Percentiles rank a stretch among this genome's conserved stretches.
phyloP scores from a whole-genome alignment of 106 monocot genomes.

The Acorus gramineus region DNA sequence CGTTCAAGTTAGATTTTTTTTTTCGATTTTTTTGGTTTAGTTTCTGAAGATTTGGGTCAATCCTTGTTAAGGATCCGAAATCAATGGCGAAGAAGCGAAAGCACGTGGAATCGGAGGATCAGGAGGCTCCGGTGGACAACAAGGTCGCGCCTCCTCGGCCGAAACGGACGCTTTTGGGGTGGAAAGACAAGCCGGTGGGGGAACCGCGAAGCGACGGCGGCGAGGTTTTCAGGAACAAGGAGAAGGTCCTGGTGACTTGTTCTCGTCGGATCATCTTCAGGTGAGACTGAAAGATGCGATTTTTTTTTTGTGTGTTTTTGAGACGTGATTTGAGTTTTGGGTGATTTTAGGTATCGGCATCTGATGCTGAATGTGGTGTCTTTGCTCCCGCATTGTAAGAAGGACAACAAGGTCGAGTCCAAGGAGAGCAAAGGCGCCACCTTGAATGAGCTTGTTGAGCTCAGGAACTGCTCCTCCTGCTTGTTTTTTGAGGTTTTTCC shows the following conservation, averaged over 20 bases:
- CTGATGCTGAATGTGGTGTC: conserved; percentile 86
- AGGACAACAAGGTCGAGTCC: conserved; percentile 90
- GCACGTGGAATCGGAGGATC: conserved; percentile 10
- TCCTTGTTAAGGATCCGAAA: conserved; percentile 1
- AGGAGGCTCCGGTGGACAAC: conserved; percentile 25
- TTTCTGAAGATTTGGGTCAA: no score
- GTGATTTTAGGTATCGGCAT: conserved; percentile 62
- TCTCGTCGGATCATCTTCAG: conserved; percentile 78
- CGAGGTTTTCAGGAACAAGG: conserved; percentile 65
- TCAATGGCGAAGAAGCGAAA: conserved; percentile 90
- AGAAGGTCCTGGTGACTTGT: conserved; percentile 91
- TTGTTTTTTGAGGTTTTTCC: conserved; percentile 84
- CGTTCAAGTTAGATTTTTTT: no score
- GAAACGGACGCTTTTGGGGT: conserved; percentile 58
- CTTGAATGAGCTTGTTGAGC: conserved; percentile 79
- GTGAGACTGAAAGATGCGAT: conserved; percentile 11
- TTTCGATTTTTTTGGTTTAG: no score
- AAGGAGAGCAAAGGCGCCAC: conserved; percentile 76
- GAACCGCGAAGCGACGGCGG: conserved; percentile 2
- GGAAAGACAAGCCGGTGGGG: conserved; percentile 33
- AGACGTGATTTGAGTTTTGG: neutral
- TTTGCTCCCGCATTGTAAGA: conserved; percentile 81
- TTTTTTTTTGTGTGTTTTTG: conserved; percentile 2
- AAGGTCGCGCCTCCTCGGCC: conserved; percentile 30
- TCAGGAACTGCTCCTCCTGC: conserved; percentile 78